phyloP scores from a whole-genome alignment of 2,329 filamentous ascomycete species.

The Chaetothyriales sp. region DNA sequence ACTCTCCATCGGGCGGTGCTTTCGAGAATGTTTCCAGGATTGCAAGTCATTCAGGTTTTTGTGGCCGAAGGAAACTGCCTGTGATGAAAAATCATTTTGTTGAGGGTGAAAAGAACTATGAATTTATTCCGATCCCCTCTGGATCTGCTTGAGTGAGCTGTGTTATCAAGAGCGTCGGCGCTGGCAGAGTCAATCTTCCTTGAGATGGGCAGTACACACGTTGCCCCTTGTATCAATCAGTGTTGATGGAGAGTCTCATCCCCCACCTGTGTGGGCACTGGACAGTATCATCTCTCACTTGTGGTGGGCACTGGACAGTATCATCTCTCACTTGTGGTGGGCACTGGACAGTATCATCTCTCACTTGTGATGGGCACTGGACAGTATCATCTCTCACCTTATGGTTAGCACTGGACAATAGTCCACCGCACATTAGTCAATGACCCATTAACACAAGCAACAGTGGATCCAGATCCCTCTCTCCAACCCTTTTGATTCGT shows the following conservation, averaged over 20 bases:
- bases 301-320: not conserved
- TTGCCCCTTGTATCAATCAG: not conserved
- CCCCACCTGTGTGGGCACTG: too few relatives aligned
- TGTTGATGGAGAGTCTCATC: not conserved
- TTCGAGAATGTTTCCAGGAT: conserved; percentile 27
- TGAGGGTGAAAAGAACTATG: conserved; percentile 33
- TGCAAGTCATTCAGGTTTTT: conserved; percentile 33
- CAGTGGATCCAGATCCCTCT: not conserved
- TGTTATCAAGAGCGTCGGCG: conserved; percentile 9
- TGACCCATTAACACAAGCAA: not conserved
- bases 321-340: too few relatives aligned
- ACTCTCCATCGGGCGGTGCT: conserved; percentile 23
- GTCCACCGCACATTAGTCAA: not conserved
- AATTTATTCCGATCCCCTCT: conserved; percentile 28
- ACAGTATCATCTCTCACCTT: too few relatives aligned
- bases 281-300: not conserved
- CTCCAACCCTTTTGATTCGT: not conserved
- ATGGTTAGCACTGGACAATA: not conserved
- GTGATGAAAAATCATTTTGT: conserved; percentile 31
- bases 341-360: too few relatives aligned
- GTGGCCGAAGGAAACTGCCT: conserved; percentile 30
- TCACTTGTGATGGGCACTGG: not conserved
- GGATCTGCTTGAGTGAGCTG: not conserved
- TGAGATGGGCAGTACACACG: not conserved
- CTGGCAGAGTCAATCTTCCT: not conserved